Conservation (phyloP, 192 early-diverging fungal genomes). For the Entrophospora sp. region DNA sequence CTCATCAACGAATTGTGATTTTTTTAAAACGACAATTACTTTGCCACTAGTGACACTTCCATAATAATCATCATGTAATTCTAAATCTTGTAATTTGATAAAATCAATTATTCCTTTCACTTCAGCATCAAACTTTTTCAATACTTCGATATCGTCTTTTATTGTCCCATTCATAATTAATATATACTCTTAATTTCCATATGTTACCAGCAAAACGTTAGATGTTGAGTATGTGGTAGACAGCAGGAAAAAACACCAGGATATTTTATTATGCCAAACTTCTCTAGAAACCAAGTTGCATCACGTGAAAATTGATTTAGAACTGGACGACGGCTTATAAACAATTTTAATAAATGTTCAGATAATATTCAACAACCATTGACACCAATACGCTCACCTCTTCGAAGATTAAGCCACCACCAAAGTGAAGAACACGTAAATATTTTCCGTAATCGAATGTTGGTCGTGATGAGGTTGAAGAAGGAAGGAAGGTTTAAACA, state of each 20-base stretch:
- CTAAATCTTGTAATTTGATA: constrained; percentile 8
- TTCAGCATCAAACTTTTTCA: constrained; percentile 6
- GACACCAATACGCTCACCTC: background rate
- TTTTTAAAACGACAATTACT: background rate
- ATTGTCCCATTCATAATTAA: constrained; percentile 5
- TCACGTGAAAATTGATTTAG: constrained; percentile 1
- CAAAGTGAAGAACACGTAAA: constrained; percentile 5
- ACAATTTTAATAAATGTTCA: background rate
- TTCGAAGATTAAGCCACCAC: constrained; percentile 10
- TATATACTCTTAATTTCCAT: too few relatives aligned
- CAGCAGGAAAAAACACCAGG: background rate
- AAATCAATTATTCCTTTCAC: background rate
- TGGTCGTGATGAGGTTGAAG: background rate
- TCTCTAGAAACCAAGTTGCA: background rate
- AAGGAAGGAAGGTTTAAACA: constrained; percentile 1
- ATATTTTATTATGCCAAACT: background rate
- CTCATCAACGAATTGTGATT: background rate
- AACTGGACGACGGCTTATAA: background rate
- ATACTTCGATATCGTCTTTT: background rate
- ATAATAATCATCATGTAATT: constrained; percentile 6
- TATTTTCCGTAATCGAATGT: constrained; percentile 3
- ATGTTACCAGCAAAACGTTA: constrained; percentile 6
- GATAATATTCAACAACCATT: background rate
- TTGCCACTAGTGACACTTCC: background rate
- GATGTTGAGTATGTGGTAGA: background rate